A percentile compares a stretch with the other conserved stretches of the same genome.
Evolutionary conservation across 2,329 filamentous ascomycete species (phyloP).

Genomic region (Penicillium hesseltinei): DNA sequence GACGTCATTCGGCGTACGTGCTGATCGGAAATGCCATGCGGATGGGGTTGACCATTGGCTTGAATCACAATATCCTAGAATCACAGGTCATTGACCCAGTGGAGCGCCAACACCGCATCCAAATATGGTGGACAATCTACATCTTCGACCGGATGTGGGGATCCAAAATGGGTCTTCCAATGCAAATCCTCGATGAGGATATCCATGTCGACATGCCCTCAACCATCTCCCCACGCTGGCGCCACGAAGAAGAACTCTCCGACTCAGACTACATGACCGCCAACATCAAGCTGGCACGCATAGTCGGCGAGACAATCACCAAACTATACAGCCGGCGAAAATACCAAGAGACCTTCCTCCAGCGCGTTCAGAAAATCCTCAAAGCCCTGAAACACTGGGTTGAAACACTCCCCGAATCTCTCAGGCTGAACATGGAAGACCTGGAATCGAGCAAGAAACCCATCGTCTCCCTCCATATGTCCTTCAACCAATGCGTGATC

Average conservation of each 20-base stretch:
- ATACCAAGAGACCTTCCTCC: constrained; percentile 39
- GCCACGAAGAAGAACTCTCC: constrained; percentile 38
- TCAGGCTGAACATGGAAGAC: constrained; percentile 34
- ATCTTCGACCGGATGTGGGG: constrained; percentile 49
- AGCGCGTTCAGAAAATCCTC: constrained; percentile 41
- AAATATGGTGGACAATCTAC: constrained; percentile 43
- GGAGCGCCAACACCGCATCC: constrained; percentile 40
- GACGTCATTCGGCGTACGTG: constrained; percentile 35
- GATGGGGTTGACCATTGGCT: constrained; percentile 43
- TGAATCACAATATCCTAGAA: constrained; percentile 44
- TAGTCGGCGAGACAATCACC: constrained; percentile 38
- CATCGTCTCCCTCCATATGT: constrained; percentile 36
- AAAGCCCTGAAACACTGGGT: constrained; percentile 42
- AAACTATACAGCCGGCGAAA: constrained; percentile 37
- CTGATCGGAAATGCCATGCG: constrained; percentile 43
- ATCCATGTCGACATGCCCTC: constrained; percentile 44
- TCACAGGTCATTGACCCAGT: constrained; percentile 37
- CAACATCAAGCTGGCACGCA: constrained; percentile 39
- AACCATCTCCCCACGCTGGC: constrained; percentile 27
- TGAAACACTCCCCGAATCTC: constrained; percentile 36
- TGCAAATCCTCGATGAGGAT: constrained; percentile 50
- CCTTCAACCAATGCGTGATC: constrained; percentile 44
- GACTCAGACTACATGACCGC: constrained; percentile 39
- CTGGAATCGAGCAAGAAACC: constrained; percentile 35
- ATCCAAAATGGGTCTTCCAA: constrained; percentile 50